Conservation (phyloP, 805 yeast species). For the Ogataea ganodermae region DNA sequence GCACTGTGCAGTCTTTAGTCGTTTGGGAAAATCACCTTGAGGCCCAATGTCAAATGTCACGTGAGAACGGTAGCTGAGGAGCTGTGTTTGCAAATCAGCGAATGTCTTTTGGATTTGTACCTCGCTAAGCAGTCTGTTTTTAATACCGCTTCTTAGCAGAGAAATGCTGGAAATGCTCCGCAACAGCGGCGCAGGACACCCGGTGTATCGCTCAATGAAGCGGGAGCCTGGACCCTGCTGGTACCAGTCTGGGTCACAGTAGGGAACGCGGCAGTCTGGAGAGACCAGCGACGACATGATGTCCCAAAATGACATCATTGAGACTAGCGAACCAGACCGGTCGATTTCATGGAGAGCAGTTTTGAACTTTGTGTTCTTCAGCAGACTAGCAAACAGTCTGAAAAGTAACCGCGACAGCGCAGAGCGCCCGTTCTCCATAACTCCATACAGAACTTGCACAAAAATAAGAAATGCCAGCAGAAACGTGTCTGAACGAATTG, state of each 20-base stretch:
- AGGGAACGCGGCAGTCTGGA: conserved; percentile 45
- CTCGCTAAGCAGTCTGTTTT: conserved; percentile 11
- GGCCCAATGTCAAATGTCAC: conserved; percentile 23
- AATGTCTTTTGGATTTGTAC: conserved; percentile 20
- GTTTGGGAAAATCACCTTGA: conserved; percentile 20
- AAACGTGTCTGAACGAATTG: conserved; percentile 9
- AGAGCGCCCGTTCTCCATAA: conserved; percentile 43
- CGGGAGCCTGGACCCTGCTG: conserved; percentile 30
- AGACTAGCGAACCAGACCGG: conserved; percentile 35
- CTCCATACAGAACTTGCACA: conserved; percentile 43
- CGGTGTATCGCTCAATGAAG: conserved; percentile 41
- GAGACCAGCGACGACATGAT: conserved; percentile 43
- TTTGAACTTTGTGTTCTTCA: conserved; percentile 34
- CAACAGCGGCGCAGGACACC: conserved; percentile 44
- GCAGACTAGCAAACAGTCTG: conserved; percentile 41
- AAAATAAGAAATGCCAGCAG: conserved; percentile 42
- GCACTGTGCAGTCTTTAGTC: conserved; percentile 43
- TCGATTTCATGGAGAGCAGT: conserved; percentile 34
- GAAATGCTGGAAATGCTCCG: conserved; percentile 40
- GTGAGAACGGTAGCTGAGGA: conserved; percentile 38
- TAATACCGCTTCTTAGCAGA: conserved; percentile 25
- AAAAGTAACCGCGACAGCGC: conserved; percentile 40
- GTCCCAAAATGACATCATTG: conserved; percentile 44
- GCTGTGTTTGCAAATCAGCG: conserved; percentile 29
- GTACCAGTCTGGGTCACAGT: conserved; percentile 42